Percentiles rank a stretch among this genome's conserved stretches.
phyloP scores from a whole-genome alignment of 352 stramenopile genomes.

The Blastocystis sp. region DNA sequence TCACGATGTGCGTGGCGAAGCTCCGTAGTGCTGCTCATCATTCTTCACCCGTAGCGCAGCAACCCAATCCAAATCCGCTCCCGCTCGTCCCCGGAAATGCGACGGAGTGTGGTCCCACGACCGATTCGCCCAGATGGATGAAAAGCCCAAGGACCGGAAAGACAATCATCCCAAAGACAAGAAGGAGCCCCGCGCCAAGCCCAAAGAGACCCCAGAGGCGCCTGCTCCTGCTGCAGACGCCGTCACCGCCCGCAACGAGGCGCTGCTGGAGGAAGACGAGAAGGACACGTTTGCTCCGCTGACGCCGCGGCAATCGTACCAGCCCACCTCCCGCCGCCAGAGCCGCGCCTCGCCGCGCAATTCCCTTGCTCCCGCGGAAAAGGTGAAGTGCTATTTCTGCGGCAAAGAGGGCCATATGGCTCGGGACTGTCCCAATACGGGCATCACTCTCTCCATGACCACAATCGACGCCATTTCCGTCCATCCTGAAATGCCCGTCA shows the following conservation, averaged over 20 bases:
- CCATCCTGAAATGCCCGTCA: too few species aligned
- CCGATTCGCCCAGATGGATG: background rate
- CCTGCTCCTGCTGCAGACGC: too few species aligned
- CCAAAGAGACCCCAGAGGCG: too few species aligned
- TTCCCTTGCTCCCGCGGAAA: background rate
- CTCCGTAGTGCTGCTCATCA: background rate
- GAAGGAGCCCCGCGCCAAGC: too few species aligned
- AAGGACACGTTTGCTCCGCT: too few species aligned
- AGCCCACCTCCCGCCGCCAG: background rate
- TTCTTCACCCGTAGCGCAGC: background rate
- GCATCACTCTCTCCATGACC: background rate
- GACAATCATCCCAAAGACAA: background rate
- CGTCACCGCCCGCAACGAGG: too few species aligned
- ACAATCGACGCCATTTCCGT: too few species aligned
- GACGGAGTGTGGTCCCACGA: constrained; percentile 23
- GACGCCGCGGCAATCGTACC: background rate
- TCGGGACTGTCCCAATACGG: constrained; percentile 10
- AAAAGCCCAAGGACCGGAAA: background rate
- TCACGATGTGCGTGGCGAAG: constrained; percentile 15
- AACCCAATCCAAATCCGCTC: background rate
- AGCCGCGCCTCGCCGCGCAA: background rate
- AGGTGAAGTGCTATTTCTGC: background rate
- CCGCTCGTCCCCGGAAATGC: background rate
- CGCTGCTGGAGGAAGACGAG: too few species aligned
- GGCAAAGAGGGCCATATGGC: background rate